Evolutionary conservation across 257 asterid genomes (phyloP).

Genomic region (Primulina eburnea): DNA sequence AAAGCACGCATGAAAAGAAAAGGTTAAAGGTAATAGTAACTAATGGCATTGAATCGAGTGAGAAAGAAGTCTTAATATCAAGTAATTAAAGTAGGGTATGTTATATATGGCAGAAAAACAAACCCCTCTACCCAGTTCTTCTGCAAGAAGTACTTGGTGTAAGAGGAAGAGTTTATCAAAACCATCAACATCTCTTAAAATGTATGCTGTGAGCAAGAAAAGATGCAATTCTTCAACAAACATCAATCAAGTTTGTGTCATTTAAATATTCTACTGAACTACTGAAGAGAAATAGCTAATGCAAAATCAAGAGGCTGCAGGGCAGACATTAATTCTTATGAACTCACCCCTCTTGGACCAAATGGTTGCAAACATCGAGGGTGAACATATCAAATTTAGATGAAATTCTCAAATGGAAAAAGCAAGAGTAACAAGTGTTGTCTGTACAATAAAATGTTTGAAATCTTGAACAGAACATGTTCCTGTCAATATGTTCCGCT

Average conservation of each 20-base stretch:
- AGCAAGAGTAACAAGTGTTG: not conserved
- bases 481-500: no score
- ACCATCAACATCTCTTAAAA: not conserved
- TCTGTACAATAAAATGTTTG: not conserved
- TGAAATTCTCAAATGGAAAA: conserved; percentile 1
- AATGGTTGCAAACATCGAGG: conserved; percentile 3
- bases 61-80: conserved; percentile 12
- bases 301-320: conserved; percentile 16
- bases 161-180: not conserved
- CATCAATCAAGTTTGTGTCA: not conserved
- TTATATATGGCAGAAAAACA: no score
- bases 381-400: conserved; percentile 2
- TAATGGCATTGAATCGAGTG: not conserved
- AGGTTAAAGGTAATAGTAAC: not conserved
- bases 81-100: not conserved
- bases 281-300: conserved; percentile 14
- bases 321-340: conserved; percentile 5
- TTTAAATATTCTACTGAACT: not conserved
- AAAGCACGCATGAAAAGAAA: conserved; percentile 18
- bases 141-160: no score
- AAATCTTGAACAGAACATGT: not conserved
- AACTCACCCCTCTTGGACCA: not conserved
- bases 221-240: conserved; percentile 10
- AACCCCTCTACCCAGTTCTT: no score
- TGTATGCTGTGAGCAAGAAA: not conserved